Evolutionary conservation across 495 filamentous ascomycete species (phyloP), one percentile per base, ranked within the genome.

Genomic region (Massariosphaeria phaeospora): DNA sequence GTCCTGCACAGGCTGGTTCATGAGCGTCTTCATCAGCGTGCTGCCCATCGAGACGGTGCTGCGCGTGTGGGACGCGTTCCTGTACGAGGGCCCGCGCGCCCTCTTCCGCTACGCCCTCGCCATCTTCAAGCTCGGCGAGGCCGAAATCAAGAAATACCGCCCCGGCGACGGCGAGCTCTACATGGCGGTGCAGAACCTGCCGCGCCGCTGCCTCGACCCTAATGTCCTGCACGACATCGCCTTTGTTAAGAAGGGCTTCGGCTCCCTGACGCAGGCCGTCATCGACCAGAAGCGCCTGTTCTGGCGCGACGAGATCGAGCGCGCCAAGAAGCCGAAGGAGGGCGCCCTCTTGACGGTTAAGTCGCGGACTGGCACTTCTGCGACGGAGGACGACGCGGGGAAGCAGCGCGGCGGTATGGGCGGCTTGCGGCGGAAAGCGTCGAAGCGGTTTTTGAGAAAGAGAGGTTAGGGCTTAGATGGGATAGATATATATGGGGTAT

Each of bases 1-100:
- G 1, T 91, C 90, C 55, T 84, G 91, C 63, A 96, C 91, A 1
- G 84, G 89, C n/a, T 98, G 93, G 93, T 94, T 98, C 69, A 98
- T 98, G 93, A 89, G 84, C 13, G 84, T 90, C 38, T 96, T 93
- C 69, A 91, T 96, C 67, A 89, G 91, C 30, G 95, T 84, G 0
- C 69, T 98, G 24, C 93, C 93, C 15, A 86, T 94, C 59, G 93
- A 98, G 67, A 85, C 85, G 33, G 88, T 87, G 0, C 75, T 96
- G 12, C 84, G 93, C 17, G 89, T 98, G 5, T 98, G 93, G 93
- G 93, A 98, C 59, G 78, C 84, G 4, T 88, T 96, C 67, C 96
- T 96, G 73, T 95, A 91, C 68, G 93, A 98, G 69, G 93, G 93
- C 21, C 88, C 84, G 34, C 91, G 91, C 61, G 96, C 89, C 2